These are phyloP conservation scores for Sugiyamaella smithiae DNA, from an alignment of 805 yeast species.

Conservation along the genomic window DNA sequence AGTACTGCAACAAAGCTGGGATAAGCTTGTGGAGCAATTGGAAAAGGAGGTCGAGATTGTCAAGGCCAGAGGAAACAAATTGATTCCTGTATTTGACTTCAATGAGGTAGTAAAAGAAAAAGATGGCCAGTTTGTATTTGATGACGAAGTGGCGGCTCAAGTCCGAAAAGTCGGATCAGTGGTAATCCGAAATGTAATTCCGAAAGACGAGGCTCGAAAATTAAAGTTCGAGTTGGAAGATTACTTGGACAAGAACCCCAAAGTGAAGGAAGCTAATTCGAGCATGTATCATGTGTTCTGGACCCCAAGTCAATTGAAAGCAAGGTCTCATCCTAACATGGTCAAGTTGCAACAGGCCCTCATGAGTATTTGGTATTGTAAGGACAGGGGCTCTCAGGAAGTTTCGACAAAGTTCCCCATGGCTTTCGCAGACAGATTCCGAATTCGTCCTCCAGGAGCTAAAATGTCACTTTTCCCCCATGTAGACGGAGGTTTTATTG, in stretches of 20 bases:
- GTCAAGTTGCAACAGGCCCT: slow-evolving; percentile 31
- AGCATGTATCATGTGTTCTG: slow-evolving; percentile 38
- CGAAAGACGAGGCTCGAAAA: slow-evolving; percentile 27
- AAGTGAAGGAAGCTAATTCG: slow-evolving; percentile 25
- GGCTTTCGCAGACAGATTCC: slow-evolving; percentile 43
- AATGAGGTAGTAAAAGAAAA: slow-evolving; percentile 1
- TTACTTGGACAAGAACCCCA: slow-evolving; percentile 33
- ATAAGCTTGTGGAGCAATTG: slow-evolving; percentile 4
- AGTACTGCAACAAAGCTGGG: slow-evolving; percentile 12
- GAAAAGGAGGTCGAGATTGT: slow-evolving; percentile 1
- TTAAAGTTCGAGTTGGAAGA: slow-evolving; percentile 28
- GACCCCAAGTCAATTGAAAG: slow-evolving; percentile 40
- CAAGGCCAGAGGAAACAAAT: slow-evolving; percentile 2
- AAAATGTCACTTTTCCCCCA: slow-evolving; percentile 38
- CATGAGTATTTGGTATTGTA: slow-evolving; percentile 32
- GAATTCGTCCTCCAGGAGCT: slow-evolving; percentile 42
- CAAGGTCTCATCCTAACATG: slow-evolving; percentile 42
- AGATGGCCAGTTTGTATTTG: slow-evolving; percentile 9
- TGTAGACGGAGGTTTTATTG: slow-evolving; percentile 42
- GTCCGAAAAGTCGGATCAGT: slow-evolving; percentile 32
- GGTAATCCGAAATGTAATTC: slow-evolving; percentile 37
- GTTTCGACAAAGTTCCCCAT: slow-evolving; percentile 30
- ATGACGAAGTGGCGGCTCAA: slow-evolving; percentile 11
- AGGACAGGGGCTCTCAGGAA: slow-evolving; percentile 25
- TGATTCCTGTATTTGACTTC: slow-evolving; percentile 14